Evolutionary conservation across 495 filamentous ascomycete species (phyloP).

Genomic region (Penicillium turbatum): DNA sequence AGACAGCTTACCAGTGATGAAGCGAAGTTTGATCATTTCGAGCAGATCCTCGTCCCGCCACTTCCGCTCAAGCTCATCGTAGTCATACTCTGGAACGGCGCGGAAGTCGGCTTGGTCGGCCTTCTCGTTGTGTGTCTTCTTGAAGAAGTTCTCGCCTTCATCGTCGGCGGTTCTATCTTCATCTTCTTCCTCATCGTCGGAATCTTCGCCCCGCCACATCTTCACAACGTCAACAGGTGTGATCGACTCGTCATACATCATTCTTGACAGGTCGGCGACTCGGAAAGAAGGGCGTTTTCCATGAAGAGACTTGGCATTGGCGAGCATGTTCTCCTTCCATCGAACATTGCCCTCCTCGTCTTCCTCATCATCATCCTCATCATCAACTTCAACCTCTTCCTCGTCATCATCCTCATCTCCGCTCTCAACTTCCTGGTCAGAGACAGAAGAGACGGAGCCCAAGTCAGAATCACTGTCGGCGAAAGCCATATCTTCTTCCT

Average conservation of each 20-base stretch:
- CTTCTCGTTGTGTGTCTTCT: conserved; percentile 61
- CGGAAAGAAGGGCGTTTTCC: conserved; percentile 64
- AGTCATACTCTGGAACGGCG: conserved; percentile 71
- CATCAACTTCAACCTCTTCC: conserved; percentile 55
- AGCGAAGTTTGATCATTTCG: conserved; percentile 66
- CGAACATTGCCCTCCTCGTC: conserved; percentile 62
- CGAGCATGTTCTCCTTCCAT: conserved; percentile 85
- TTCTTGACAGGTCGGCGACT: conserved; percentile 70
- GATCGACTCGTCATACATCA: conserved; percentile 84
- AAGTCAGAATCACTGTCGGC: conserved; percentile 95
- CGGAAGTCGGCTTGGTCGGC: conserved; percentile 69
- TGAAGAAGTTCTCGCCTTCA: conserved; percentile 81
- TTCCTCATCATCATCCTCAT: conserved; percentile 53
- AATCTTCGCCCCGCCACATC: conserved; percentile 69
- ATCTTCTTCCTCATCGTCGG: conserved; percentile 30
- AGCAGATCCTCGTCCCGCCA: conserved; percentile 78
- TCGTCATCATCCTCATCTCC: conserved; percentile 51
- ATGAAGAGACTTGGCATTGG: conserved; percentile 69
- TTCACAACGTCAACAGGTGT: conserved; percentile 68
- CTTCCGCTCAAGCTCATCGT: conserved; percentile 73
- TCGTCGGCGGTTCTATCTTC: conserved; percentile 53
- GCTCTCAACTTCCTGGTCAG: conserved; percentile 59
- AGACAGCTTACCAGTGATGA: conserved; percentile 63
- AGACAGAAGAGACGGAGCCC: conserved; percentile 76
- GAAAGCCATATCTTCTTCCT: conserved; percentile 71